Percentiles rank a stretch among this genome's conserved stretches.
phyloP scores from a whole-genome alignment of 1,284 basidiomycete genomes.

The Mycocalia duriaeana region DNA sequence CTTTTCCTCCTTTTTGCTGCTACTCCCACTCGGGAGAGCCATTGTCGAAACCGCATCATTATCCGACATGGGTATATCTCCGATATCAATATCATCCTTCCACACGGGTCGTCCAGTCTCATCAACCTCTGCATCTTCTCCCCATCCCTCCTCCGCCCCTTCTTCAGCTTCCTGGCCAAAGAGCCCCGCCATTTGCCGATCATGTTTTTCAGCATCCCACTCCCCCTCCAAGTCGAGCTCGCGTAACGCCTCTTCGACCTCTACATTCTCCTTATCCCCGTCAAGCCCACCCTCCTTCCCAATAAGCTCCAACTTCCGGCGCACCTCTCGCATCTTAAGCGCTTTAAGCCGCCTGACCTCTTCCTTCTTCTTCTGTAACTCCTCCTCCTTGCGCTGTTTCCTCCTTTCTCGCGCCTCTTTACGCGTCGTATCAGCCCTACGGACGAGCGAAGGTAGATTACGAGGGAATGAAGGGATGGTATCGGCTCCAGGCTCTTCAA shows the following conservation, averaged over 20 bases:
- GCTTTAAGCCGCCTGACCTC: slow-evolving; percentile 78
- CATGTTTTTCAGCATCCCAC: slow-evolving; percentile 79
- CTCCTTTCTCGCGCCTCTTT: slow-evolving; percentile 77
- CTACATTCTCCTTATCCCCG: slow-evolving; percentile 25
- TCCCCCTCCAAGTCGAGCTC: slow-evolving; percentile 74
- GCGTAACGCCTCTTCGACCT: slow-evolving; percentile 41
- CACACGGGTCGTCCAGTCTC: slow-evolving; percentile 69
- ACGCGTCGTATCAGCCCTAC: slow-evolving; percentile 74
- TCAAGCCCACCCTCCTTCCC: slow-evolving; percentile 54
- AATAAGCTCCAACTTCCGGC: slow-evolving; percentile 69
- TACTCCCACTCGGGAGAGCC: no score
- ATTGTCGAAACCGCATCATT: slow-evolving; percentile 32
- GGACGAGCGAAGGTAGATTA: slow-evolving; percentile 61
- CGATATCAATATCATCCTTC: slow-evolving; percentile 85
- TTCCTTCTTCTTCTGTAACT: slow-evolving; percentile 70
- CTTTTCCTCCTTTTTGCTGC: slow-evolving; percentile 33
- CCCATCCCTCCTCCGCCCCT: slow-evolving; percentile 47
- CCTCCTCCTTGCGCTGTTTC: slow-evolving; percentile 76
- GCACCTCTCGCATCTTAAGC: slow-evolving; percentile 81
- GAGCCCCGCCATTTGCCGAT: slow-evolving; percentile 69
- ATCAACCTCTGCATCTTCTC: slow-evolving; percentile 45
- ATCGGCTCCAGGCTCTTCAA: slow-evolving; percentile 83
- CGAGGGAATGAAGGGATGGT: slow-evolving; percentile 81
- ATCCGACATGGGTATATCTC: slow-evolving; percentile 51
- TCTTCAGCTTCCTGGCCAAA: slow-evolving; percentile 58